Evolutionary conservation across 106 monocot species (phyloP).

Genomic region (Dioscorea alata): DNA sequence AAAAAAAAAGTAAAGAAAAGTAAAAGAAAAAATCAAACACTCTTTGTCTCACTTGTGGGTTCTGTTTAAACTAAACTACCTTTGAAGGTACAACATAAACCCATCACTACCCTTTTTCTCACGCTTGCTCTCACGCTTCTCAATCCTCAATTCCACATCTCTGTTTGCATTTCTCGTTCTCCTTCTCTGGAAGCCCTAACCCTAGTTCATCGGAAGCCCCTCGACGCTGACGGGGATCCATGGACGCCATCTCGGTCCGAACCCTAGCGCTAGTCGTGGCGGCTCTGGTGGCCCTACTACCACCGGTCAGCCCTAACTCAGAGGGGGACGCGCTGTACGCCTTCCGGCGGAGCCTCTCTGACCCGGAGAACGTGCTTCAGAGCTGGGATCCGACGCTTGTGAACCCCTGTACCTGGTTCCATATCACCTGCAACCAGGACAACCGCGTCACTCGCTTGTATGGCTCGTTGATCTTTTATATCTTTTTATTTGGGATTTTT

Average conservation of each 20-base stretch:
- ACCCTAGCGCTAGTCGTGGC: background rate
- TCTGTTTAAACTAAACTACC: background rate
- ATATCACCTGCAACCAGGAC: slow-evolving; percentile 88
- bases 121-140: background rate
- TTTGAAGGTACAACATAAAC: background rate
- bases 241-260: background rate
- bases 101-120: background rate
- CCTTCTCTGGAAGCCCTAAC: slow-evolving; percentile 4
- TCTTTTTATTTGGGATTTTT: background rate
- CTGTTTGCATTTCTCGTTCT: background rate
- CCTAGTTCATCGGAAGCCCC: background rate
- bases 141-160: background rate
- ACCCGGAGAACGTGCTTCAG: slow-evolving; percentile 71
- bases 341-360: slow-evolving; percentile 50
- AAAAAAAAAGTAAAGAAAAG: too few relatives aligned
- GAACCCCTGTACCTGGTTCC: slow-evolving; percentile 91
- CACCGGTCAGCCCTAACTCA: slow-evolving; percentile 26
- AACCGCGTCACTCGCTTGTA: slow-evolving; percentile 85
- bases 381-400: slow-evolving; percentile 98
- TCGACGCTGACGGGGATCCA: background rate
- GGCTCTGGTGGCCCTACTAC: background rate
- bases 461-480: background rate
- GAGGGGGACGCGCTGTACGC: slow-evolving; percentile 88
- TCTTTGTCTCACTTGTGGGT: background rate
- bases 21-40: background rate